Conservation (phyloP, 345 rosid species). For the Heritiera littoralis region DNA sequence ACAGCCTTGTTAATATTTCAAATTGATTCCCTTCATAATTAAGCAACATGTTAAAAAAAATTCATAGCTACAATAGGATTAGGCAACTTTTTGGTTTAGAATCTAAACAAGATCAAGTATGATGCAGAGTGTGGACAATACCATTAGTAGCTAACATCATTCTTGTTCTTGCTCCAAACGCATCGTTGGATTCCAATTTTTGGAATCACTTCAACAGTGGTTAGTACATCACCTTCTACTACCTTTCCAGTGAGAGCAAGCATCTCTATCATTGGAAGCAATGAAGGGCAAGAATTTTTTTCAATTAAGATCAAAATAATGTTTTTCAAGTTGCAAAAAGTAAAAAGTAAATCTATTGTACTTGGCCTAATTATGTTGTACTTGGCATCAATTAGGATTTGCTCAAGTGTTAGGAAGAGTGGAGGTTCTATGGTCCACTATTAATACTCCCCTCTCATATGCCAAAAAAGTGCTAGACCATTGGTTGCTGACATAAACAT, state of each 20-base stretch:
- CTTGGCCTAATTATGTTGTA: not conserved
- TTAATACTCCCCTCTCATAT: not conserved
- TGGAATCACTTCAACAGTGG: slow-evolving; percentile 92
- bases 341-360: not conserved
- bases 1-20: not conserved
- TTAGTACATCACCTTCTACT: slow-evolving; percentile 78
- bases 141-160: slow-evolving; percentile 75
- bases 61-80: no score
- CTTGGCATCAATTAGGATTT: not conserved
- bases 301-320: slow-evolving; percentile 20
- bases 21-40: no score
- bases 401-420: not conserved
- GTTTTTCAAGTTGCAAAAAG: not conserved
- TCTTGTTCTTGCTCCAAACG: slow-evolving; percentile 93
- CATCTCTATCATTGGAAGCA: slow-evolving; percentile 71
- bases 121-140: slow-evolving; percentile 25
- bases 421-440: not conserved
- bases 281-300: slow-evolving; percentile 37
- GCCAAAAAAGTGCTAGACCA: not conserved
- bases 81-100: not conserved
- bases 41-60: no score
- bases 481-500: not conserved
- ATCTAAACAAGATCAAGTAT: slow-evolving; percentile 7
- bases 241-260: slow-evolving; percentile 95
- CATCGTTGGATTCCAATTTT: slow-evolving; percentile 66